These are phyloP conservation scores for Acacia concinna DNA, from an alignment of 331 rosid species.

Conservation along the genomic window DNA sequence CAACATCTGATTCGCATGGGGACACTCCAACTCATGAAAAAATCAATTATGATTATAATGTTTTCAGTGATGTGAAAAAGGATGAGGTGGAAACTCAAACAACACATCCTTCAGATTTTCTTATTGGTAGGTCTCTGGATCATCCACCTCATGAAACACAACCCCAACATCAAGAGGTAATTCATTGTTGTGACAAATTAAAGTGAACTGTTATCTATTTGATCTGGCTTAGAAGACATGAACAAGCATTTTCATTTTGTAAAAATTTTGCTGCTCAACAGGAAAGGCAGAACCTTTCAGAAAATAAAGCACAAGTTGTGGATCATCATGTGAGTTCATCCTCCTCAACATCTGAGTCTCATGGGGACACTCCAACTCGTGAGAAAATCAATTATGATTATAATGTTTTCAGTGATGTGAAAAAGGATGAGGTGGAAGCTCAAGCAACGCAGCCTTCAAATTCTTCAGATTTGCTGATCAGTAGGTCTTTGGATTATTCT, in stretches of 20 bases:
- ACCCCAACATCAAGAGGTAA: slow-evolving; percentile 41
- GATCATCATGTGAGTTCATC: slow-evolving; percentile 19
- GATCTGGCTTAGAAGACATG: neutral
- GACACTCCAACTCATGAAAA: slow-evolving; percentile 27
- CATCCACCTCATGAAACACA: slow-evolving; percentile 30
- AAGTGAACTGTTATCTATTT: too few species aligned
- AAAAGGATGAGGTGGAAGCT: slow-evolving; percentile 28
- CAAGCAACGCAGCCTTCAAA: slow-evolving; percentile 34
- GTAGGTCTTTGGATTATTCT: slow-evolving; percentile 30
- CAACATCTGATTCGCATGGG: slow-evolving; percentile 18
- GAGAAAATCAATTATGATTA: slow-evolving; percentile 5
- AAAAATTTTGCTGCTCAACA: neutral
- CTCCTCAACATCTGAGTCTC: slow-evolving; percentile 15
- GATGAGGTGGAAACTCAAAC: slow-evolving; percentile 32
- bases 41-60: slow-evolving; percentile 18
- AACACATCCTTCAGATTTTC: slow-evolving; percentile 32
- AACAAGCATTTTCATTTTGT: neutral
- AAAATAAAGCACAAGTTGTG: neutral
- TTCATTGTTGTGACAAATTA: slow-evolving; percentile 7
- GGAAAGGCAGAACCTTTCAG: slow-evolving; percentile 33
- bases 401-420: slow-evolving; percentile 28
- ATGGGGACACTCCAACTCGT: slow-evolving; percentile 28
- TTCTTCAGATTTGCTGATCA: slow-evolving; percentile 23
- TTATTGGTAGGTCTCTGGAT: slow-evolving; percentile 28
- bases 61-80: slow-evolving; percentile 26